A percentile compares a stretch with the other conserved stretches of the same genome.
Evolutionary conservation across 305 asterid genomes (phyloP).

Genomic region (Fraxinus dipetala): DNA sequence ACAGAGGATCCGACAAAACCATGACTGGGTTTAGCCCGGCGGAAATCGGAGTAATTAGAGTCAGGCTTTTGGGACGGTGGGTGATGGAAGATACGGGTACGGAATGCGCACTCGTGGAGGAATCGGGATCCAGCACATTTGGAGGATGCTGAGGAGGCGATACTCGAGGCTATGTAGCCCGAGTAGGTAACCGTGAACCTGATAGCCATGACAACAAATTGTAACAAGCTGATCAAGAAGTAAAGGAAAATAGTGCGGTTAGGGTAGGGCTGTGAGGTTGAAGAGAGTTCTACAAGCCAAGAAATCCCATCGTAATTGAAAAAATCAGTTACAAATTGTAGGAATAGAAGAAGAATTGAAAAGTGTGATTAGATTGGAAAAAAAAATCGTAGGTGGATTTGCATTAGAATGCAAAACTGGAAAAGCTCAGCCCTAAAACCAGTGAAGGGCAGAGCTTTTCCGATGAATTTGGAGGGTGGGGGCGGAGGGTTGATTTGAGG

Average conservation of each 20-base stretch:
- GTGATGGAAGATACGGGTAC: slow-evolving; percentile 43
- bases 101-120: slow-evolving; percentile 41
- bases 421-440: slow-evolving; percentile 15
- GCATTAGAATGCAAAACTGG: background rate
- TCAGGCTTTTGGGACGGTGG: slow-evolving; percentile 43
- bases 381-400: background rate
- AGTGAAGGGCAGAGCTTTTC: slow-evolving; percentile 23
- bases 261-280: slow-evolving; percentile 24
- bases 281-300: slow-evolving; percentile 30
- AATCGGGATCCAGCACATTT: slow-evolving; percentile 55
- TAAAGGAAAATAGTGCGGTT: slow-evolving; percentile 44
- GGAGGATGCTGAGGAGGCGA: slow-evolving; percentile 54
- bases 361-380: slow-evolving; percentile 23
- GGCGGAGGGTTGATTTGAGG: background rate
- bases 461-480: background rate
- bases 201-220: slow-evolving; percentile 68
- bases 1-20: background rate
- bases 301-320: slow-evolving; percentile 33
- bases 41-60: slow-evolving; percentile 37
- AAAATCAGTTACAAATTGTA: slow-evolving; percentile 36
- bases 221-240: slow-evolving; percentile 40
- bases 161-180: slow-evolving; percentile 61
- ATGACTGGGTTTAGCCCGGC: slow-evolving; percentile 32
- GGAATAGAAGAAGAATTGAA: slow-evolving; percentile 43
- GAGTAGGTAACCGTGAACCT: slow-evolving; percentile 72